phyloP scores from a whole-genome alignment of 495 filamentous ascomycete species.

The Daldinia caldariorum region DNA sequence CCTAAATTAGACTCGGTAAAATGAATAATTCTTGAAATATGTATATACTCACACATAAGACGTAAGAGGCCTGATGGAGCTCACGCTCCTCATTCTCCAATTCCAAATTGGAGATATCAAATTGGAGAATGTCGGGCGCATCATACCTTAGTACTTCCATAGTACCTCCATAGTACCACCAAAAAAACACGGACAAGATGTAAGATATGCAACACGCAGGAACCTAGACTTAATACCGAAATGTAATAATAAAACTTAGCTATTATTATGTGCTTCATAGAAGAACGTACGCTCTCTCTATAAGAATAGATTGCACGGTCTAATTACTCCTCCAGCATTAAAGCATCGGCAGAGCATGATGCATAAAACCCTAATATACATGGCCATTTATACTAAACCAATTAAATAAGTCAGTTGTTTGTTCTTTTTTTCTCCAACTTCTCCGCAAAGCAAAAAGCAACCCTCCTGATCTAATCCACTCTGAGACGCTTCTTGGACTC shows the following conservation, averaged over 20 bases:
- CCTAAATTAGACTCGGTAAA: too few species aligned
- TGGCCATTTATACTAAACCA: constrained; percentile 21
- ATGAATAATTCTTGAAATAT: too few species aligned
- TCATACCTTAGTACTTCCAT: background rate
- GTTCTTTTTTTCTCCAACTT: constrained; percentile 8
- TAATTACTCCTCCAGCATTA: constrained; percentile 28
- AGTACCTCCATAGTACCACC: too few species aligned
- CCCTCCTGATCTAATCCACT: constrained; percentile 28
- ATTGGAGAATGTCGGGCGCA: too few species aligned
- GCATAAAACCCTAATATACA: constrained; percentile 25
- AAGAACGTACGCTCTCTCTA: background rate
- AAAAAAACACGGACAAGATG: background rate
- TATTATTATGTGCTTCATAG: constrained; percentile 4
- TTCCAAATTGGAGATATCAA: background rate
- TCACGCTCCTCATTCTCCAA: background rate
- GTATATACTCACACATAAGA: too few species aligned
- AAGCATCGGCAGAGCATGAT: constrained; percentile 16
- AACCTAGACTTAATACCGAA: background rate
- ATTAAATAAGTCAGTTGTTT: constrained; percentile 28
- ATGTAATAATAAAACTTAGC: background rate
- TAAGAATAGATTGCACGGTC: background rate
- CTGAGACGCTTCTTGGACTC: constrained; percentile 43
- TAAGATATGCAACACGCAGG: background rate
- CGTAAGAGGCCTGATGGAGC: too few species aligned
- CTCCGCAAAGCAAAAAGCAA: constrained; percentile 4